Percentiles rank a stretch among this genome's conserved stretches.
Conservation (phyloP, 352 stramenopile species). For the Phytophthora syringae region DNA sequence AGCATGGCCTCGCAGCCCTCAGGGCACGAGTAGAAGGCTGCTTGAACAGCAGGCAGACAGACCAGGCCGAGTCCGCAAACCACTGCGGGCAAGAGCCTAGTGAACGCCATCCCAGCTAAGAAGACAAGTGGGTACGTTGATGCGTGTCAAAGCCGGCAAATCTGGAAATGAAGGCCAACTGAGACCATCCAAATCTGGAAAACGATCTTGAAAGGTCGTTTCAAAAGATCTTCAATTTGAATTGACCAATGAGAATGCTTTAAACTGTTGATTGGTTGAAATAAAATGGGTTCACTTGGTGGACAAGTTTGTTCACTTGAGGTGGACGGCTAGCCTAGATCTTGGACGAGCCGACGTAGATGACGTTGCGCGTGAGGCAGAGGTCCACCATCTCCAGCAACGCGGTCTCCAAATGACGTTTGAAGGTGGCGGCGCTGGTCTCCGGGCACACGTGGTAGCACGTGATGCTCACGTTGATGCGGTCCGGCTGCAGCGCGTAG, state of each 20-base stretch:
- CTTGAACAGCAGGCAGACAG: conserved; percentile 21
- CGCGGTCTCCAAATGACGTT: conserved; percentile 92
- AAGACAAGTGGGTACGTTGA: neutral
- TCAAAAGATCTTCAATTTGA: conserved; percentile 21
- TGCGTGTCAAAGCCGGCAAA: conserved; percentile 19
- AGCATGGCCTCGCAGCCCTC: conserved; percentile 73
- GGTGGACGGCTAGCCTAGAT: conserved; percentile 45
- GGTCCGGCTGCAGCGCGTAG: conserved; percentile 95
- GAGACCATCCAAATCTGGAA: conserved; percentile 1
- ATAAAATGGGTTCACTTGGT: conserved; percentile 15
- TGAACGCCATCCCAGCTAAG: conserved; percentile 26
- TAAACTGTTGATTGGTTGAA: conserved; percentile 35
- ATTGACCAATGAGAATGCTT: conserved; percentile 31
- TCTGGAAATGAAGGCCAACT: conserved; percentile 22
- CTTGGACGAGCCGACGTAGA: conserved; percentile 90
- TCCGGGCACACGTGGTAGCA: conserved; percentile 84
- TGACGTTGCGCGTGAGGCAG: conserved; percentile 89
- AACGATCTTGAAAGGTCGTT: conserved; percentile 13
- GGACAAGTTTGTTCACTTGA: neutral
- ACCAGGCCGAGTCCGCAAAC: conserved; percentile 20
- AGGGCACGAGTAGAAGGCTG: conserved; percentile 70
- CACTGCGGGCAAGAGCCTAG: conserved; percentile 17
- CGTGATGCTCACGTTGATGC: conserved; percentile 96
- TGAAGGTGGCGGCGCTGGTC: conserved; percentile 87
- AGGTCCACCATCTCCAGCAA: conserved; percentile 96